phyloP scores from a whole-genome alignment of 2,329 filamentous ascomycete genomes.

The Aspergillus latus region DNA sequence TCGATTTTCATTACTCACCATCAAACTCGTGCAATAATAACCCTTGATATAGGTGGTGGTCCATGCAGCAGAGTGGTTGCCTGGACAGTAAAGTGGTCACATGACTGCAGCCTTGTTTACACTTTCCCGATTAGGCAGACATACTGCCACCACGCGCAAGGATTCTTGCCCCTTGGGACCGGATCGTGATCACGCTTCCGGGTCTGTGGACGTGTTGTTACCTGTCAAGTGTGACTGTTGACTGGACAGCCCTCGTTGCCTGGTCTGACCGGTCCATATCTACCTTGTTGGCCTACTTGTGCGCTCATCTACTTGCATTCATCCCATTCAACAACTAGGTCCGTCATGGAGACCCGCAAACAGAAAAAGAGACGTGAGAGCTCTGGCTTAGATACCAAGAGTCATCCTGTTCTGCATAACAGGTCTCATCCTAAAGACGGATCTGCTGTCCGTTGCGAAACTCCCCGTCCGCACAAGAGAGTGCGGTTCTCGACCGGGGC shows the following conservation, averaged over 20 bases:
- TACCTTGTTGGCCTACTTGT: background rate
- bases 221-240: background rate
- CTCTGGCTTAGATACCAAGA: constrained; percentile 14
- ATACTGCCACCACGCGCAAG: constrained; percentile 21
- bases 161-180: constrained; percentile 9
- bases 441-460: constrained; percentile 17
- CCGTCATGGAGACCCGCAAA: constrained; percentile 28
- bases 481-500: constrained; percentile 48
- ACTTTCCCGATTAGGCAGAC: constrained; percentile 18
- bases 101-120: constrained; percentile 25
- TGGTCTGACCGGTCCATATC: background rate
- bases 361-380: constrained; percentile 30
- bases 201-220: constrained; percentile 6
- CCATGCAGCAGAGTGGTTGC: background rate
- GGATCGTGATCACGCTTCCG: constrained; percentile 12
- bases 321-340: background rate
- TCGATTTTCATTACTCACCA: background rate
- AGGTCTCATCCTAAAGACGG: constrained; percentile 4
- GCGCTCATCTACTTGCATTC: background rate
- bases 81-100: constrained; percentile 14
- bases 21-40: background rate
- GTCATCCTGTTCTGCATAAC: constrained; percentile 6
- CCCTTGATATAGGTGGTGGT: background rate
- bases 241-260: constrained; percentile 4
- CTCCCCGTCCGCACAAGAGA: constrained; percentile 41